Base-by-base conservation (phyloP, 2,329 filamentous ascomycete genomes). In the Monilinia polystroma region DNA sequence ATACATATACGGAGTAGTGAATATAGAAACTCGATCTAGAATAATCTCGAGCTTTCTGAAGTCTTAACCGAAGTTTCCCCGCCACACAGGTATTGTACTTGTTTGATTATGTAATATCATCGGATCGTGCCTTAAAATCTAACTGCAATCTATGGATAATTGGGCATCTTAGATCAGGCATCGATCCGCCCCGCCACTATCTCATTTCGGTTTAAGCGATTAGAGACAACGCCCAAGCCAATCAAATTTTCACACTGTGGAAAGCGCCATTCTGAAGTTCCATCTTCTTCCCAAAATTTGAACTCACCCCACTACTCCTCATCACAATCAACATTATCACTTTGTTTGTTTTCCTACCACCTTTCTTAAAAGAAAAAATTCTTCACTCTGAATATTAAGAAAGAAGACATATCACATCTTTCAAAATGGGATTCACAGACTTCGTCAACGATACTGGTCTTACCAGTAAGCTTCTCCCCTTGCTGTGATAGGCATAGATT, bases 351-450 rank as follows among this genome's bases (percentile, higher is more conserved):
- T 54, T 38, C 41, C 49, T 47, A 53, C 54, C 43, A 47, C 35
- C 62, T 52, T 57, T 45, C 26, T 47, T 43, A 41, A 54, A 29
- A 52, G 23, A 16, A 62, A 62, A 35, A 55, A 23, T 29, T 49
- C 35, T 66, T 67, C 45, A 32, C 29, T 56, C 56, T 29, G 45
- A 55, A 68, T 43, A 67, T 32, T 16, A 35, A 58, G 35, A 66
- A 64, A 56, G 47, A 64, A 38, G 29, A 67, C 29, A 63, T 51
- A 41, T 51, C 57, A 35, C 51, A 69, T 53, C 53, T 49, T 58
- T 69, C 72, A 77, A 68, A 66, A 90, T 90, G 88, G 87, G 88
- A 79, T 90, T 90, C 84, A 81, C 84, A 79, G 87, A 90, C 79
- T 81, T 90, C 75, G 77, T 87, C 75, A 83, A 85, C 78, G 87